These are phyloP conservation scores for Fusarium algeriense DNA, from an alignment of 2,329 filamentous ascomycete species.

Conservation along the genomic window DNA sequence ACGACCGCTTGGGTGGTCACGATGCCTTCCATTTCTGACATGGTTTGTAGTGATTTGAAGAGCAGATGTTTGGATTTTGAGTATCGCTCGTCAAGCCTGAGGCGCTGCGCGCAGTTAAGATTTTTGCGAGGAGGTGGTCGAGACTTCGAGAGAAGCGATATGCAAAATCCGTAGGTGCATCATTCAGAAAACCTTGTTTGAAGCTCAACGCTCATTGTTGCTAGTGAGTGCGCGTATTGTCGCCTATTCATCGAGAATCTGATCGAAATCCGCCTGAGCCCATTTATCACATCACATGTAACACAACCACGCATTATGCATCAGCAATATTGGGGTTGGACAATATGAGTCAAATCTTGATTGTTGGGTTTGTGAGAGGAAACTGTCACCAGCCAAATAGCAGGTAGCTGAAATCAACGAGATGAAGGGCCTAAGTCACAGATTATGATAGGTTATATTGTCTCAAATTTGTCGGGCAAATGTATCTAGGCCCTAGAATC, in stretches of 20 bases:
- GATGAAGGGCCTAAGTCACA: background rate
- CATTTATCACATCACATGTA: conserved; percentile 20
- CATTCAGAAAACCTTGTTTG: background rate
- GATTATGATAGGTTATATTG: background rate
- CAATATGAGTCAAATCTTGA: conserved; percentile 11
- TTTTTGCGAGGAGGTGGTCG: background rate
- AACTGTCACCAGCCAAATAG: background rate
- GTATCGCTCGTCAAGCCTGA: background rate
- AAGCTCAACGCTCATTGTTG: conserved; percentile 9
- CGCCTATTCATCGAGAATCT: conserved; percentile 6
- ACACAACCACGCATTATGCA: conserved; percentile 25
- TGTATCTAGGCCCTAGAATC: background rate
- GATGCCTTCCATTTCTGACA: conserved; percentile 17
- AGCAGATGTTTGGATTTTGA: background rate
- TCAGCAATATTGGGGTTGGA: conserved; percentile 1
- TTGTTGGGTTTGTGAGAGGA: conserved; percentile 9
- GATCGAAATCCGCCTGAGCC: conserved; percentile 6
- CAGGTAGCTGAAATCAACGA: background rate
- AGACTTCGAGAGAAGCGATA: background rate
- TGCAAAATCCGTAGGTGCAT: conserved; percentile 2
- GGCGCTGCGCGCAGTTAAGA: background rate
- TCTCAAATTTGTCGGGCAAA: background rate
- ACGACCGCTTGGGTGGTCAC: conserved; percentile 6
- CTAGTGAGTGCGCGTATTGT: conserved; percentile 1
- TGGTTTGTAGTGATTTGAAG: background rate